phyloP scores from a whole-genome alignment of 2,329 filamentous ascomycete species.

The Ceratocystiopsis sp. region DNA sequence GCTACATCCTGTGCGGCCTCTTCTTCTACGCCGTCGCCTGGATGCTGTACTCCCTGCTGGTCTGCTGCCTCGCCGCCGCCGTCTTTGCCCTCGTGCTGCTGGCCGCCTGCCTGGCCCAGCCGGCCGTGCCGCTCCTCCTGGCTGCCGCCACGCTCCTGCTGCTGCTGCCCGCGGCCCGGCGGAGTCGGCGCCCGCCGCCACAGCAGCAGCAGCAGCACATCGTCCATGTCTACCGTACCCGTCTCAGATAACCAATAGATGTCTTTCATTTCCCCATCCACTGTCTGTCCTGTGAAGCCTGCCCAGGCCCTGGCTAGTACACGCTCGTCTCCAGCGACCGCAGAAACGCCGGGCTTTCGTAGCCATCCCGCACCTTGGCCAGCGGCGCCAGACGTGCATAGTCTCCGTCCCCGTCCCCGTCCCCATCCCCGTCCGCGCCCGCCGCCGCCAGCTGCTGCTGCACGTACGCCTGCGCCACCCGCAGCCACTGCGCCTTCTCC shows the following conservation, averaged over 20 bases:
- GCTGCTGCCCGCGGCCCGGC: neutral
- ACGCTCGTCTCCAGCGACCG: constrained; percentile 9
- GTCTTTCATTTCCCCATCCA: too few relatives aligned
- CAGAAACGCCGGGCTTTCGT: constrained; percentile 35
- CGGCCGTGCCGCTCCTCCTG: neutral
- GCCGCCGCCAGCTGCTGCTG: constrained; percentile 18
- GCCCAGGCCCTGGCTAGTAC: too few relatives aligned
- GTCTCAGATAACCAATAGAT: too few relatives aligned
- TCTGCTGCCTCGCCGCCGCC: neutral
- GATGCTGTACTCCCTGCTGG: neutral
- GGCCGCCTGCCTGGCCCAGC: neutral
- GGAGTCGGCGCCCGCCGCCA: neutral
- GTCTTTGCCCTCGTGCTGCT: neutral
- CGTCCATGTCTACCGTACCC: too few relatives aligned
- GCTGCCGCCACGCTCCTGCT: neutral
- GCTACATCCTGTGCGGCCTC: neutral
- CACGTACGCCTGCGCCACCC: constrained; percentile 39
- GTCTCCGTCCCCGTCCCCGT: too few relatives aligned
- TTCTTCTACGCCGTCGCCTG: neutral
- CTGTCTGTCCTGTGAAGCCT: too few relatives aligned
- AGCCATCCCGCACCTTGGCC: constrained; percentile 39
- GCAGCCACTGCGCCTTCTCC: constrained; percentile 45
- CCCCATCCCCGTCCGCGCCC: constrained; percentile 11
- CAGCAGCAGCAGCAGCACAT: too few relatives aligned
- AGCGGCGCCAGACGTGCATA: constrained; percentile 28